Evolutionary conservation across 2,329 filamentous ascomycete genomes (phyloP).

Genomic region (Penicillium griseofulvum): DNA sequence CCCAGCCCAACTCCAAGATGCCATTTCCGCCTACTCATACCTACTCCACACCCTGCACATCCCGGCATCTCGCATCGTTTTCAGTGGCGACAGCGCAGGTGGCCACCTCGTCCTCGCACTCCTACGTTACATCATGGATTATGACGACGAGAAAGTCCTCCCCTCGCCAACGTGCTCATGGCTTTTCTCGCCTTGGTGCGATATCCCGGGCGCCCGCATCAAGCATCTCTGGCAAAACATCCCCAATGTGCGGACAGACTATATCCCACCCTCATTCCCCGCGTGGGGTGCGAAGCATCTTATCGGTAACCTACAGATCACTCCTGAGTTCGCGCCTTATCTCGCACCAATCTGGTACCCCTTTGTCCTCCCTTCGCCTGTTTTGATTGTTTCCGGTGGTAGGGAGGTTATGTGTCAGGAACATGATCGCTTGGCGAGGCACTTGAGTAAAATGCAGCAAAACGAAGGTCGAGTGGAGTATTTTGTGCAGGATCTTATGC

Average conservation of each 20-base stretch:
- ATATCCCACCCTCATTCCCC: conserved; percentile 4
- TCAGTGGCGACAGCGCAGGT: conserved; percentile 24
- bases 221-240: conserved; percentile 4
- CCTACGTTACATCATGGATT: conserved; percentile 18
- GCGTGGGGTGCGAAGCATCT: conserved; percentile 6
- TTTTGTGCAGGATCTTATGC: conserved; percentile 5
- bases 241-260: conserved; percentile 1
- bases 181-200: conserved; percentile 20
- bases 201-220: conserved; percentile 4
- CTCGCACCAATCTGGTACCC: conserved; percentile 5
- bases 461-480: conserved; percentile 8
- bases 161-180: conserved; percentile 13
- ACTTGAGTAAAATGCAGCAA: conserved; percentile 6
- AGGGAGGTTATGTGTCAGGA: conserved; percentile 9
- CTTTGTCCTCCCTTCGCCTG: conserved; percentile 2
- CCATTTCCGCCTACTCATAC: conserved; percentile 23
- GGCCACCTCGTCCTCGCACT: conserved; percentile 19
- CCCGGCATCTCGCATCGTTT: conserved; percentile 19
- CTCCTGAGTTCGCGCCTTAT: neutral
- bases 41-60: conserved; percentile 19
- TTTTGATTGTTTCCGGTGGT: conserved; percentile 4
- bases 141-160: conserved; percentile 1
- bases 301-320: conserved; percentile 1
- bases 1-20: conserved; percentile 24
- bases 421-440: conserved; percentile 5